Evolutionary conservation across 2,329 filamentous ascomycete species (phyloP).

Genomic region (Penicillium sp.): DNA sequence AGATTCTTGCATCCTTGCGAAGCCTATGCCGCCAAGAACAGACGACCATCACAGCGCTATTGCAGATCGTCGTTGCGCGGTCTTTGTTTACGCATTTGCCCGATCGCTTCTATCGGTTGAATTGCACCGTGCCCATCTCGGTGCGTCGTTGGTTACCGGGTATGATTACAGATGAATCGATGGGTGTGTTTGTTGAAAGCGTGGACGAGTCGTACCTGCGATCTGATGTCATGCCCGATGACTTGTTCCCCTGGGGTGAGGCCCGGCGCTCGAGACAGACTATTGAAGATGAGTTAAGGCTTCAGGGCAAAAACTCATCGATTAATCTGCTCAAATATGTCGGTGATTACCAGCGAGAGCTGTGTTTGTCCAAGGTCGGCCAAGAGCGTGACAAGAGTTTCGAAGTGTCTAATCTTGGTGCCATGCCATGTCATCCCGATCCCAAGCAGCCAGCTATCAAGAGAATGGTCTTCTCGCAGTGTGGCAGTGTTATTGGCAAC

Average conservation of each 20-base stretch:
- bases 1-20: constrained; percentile 27
- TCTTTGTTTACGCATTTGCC: constrained; percentile 34
- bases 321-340: constrained; percentile 41
- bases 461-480: constrained; percentile 44
- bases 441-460: constrained; percentile 28
- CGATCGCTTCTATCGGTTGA: constrained; percentile 27
- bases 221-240: neutral
- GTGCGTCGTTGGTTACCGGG: constrained; percentile 35
- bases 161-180: constrained; percentile 32
- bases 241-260: constrained; percentile 32
- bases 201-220: constrained; percentile 26
- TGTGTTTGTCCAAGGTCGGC: constrained; percentile 37
- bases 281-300: constrained; percentile 24
- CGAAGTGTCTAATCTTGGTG: constrained; percentile 46
- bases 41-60: constrained; percentile 40
- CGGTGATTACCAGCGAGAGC: constrained; percentile 33
- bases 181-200: constrained; percentile 38
- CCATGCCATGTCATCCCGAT: constrained; percentile 21
- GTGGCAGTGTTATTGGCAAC: constrained; percentile 34
- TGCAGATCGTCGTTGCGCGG: constrained; percentile 38
- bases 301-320: constrained; percentile 30
- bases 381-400: constrained; percentile 35
- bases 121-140: constrained; percentile 35
- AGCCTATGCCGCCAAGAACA: constrained; percentile 32
- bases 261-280: constrained; percentile 27